phyloP scores from a whole-genome alignment of 2,329 filamentous ascomycete species.

The Fusarium euwallaceae region DNA sequence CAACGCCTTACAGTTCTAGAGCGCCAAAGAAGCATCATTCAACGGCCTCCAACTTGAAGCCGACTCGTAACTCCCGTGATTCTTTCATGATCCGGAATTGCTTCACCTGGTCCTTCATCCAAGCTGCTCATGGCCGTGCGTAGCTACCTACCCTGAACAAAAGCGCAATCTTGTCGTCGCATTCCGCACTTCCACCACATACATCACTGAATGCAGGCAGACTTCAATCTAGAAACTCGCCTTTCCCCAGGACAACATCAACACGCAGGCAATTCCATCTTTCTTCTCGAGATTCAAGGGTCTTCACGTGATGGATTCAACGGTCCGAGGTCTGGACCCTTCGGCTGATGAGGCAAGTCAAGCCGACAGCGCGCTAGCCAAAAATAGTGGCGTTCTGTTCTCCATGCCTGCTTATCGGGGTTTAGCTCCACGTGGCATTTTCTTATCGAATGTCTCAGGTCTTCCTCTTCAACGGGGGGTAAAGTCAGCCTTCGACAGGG shows the following conservation, averaged over 20 bases:
- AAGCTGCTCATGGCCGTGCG: background rate
- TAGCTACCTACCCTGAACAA: background rate
- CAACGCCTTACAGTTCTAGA: background rate
- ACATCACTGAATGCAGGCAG: background rate
- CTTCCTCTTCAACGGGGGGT: background rate
- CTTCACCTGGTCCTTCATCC: background rate
- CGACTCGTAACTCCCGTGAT: too few species aligned
- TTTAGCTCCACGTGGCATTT: background rate
- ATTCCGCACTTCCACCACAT: background rate
- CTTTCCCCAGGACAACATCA: background rate
- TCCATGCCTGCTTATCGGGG: background rate
- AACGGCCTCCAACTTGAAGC: background rate
- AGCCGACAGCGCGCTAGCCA: background rate
- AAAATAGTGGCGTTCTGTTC: background rate
- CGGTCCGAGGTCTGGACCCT: background rate
- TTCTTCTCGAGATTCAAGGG: background rate
- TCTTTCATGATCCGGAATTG: background rate
- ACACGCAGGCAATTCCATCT: background rate
- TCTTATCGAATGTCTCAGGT: background rate
- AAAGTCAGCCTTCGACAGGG: background rate
- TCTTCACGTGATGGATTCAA: constrained; percentile 15
- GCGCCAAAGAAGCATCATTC: background rate
- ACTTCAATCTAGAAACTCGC: background rate
- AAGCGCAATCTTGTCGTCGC: background rate
- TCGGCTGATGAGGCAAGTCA: background rate